Percentiles rank a stretch among this genome's conserved stretches.
These are phyloP conservation scores for Pseudofabraea citricarpa DNA, from an alignment of 2,329 filamentous ascomycete species.

Conservation along the genomic window DNA sequence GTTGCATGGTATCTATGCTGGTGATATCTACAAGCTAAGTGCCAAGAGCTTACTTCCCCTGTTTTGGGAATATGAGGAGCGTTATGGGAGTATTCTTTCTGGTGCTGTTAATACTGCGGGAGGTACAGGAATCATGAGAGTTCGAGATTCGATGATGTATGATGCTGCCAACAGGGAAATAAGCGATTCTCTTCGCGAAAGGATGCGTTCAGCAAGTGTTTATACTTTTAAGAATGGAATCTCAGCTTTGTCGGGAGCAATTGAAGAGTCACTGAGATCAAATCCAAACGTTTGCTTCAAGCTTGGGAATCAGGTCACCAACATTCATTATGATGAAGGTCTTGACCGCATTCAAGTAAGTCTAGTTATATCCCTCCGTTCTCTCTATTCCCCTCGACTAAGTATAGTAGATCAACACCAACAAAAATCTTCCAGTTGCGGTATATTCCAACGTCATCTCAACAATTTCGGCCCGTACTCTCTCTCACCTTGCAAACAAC, in stretches of 20 bases:
- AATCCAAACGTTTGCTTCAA: slow-evolving; percentile 58
- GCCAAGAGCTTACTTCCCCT: slow-evolving; percentile 48
- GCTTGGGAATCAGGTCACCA: slow-evolving; percentile 41
- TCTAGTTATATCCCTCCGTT: slow-evolving; percentile 2
- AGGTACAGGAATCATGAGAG: background rate
- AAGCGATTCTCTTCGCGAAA: too few species aligned
- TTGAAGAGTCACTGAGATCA: slow-evolving; percentile 44
- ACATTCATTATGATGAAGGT: slow-evolving; percentile 35
- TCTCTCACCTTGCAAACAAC: slow-evolving; percentile 14
- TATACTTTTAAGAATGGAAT: slow-evolving; percentile 57
- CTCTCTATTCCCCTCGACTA: slow-evolving; percentile 11
- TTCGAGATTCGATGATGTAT: background rate
- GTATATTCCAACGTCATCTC: slow-evolving; percentile 57
- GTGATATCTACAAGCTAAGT: slow-evolving; percentile 78
- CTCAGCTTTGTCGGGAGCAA: slow-evolving; percentile 49
- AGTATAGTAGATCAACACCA: too few species aligned
- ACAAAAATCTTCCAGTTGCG: slow-evolving; percentile 13
- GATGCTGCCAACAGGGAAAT: too few species aligned
- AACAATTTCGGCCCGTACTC: slow-evolving; percentile 39
- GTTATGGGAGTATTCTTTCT: slow-evolving; percentile 10
- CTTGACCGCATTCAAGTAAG: slow-evolving; percentile 38
- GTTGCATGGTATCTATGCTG: slow-evolving; percentile 88
- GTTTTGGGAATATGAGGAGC: slow-evolving; percentile 18
- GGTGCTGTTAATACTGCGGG: background rate
- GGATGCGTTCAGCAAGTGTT: too few species aligned